Evolutionary conservation across 2,329 filamentous ascomycete genomes (phyloP).

Genomic region (Helicocarpus griseus): DNA sequence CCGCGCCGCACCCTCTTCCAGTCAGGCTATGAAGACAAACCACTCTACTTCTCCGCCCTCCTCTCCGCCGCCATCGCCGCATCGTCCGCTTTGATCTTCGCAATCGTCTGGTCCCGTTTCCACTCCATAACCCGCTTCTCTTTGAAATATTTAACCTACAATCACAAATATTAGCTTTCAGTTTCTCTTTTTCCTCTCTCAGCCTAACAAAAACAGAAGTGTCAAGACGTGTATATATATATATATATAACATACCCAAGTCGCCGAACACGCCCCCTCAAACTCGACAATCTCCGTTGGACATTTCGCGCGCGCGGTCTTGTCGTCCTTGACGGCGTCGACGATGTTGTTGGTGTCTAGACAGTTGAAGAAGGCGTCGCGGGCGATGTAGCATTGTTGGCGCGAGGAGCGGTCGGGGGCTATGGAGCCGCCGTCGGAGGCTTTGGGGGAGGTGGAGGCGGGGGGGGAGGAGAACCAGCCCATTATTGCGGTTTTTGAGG

Average conservation of each 20-base stretch:
- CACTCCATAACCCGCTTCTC: slow-evolving; percentile 88
- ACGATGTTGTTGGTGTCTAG: slow-evolving; percentile 73
- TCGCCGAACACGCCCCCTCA: slow-evolving; percentile 74
- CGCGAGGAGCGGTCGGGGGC: slow-evolving; percentile 81
- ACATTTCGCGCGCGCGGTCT: slow-evolving; percentile 50
- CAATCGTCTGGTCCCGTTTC: slow-evolving; percentile 70
- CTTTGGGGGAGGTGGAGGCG: slow-evolving; percentile 32
- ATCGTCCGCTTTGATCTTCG: slow-evolving; percentile 63
- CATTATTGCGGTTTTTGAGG: slow-evolving; percentile 32
- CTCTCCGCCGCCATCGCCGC: slow-evolving; percentile 49
- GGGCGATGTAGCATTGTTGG: slow-evolving; percentile 76
- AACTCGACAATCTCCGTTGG: slow-evolving; percentile 55
- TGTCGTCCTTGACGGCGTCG: slow-evolving; percentile 56
- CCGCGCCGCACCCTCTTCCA: neutral
- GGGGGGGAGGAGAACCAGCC: slow-evolving; percentile 42
- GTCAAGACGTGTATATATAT: too few species aligned
- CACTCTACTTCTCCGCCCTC: slow-evolving; percentile 25
- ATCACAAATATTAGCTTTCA: slow-evolving; percentile 1
- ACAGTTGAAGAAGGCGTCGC: slow-evolving; percentile 81
- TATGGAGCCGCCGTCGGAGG: slow-evolving; percentile 53
- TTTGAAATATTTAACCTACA: slow-evolving; percentile 92
- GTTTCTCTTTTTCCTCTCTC: neutral
- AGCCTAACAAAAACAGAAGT: neutral
- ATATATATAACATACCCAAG: slow-evolving; percentile 60
- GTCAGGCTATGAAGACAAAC: too few species aligned